phyloP scores from a whole-genome alignment of 768 basidiomycete genomes.

The Bullera alba region DNA sequence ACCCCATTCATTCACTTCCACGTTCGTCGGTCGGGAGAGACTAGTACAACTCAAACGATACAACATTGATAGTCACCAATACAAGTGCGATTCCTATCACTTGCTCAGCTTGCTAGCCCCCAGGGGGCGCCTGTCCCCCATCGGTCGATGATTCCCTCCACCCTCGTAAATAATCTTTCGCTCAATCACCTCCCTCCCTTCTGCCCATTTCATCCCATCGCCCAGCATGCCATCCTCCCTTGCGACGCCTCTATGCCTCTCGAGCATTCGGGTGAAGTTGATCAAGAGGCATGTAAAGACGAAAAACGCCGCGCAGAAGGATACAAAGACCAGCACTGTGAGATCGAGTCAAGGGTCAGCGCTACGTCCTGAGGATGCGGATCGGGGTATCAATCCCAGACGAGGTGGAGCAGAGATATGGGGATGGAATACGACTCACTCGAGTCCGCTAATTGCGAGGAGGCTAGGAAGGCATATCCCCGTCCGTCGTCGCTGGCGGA shows the following conservation, averaged over 20 bases:
- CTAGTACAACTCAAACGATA: too few relatives aligned
- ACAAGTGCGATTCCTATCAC: background rate
- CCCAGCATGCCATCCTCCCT: conserved; percentile 22
- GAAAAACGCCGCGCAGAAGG: conserved; percentile 11
- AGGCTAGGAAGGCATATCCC: conserved; percentile 19
- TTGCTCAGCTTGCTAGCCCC: background rate
- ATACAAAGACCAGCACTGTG: conserved; percentile 23
- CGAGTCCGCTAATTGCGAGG: conserved; percentile 16
- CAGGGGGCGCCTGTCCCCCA: background rate
- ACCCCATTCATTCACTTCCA: background rate
- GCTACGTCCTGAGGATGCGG: background rate
- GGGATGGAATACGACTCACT: conserved; percentile 15
- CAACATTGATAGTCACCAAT: background rate
- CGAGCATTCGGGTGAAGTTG: conserved; percentile 3
- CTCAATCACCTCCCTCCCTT: conserved; percentile 26
- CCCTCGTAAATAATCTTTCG: conserved; percentile 6
- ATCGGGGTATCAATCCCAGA: background rate
- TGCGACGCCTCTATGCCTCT: background rate
- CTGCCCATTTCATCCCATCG: conserved; percentile 33
- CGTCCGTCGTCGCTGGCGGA: background rate
- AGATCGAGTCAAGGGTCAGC: background rate
- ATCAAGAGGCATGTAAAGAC: conserved; percentile 14
- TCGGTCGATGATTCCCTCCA: background rate
- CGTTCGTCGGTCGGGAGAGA: background rate
- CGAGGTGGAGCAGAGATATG: background rate